phyloP scores from a whole-genome alignment of 2,329 filamentous ascomycete species.

The Pseudogymnoascus sp. region DNA sequence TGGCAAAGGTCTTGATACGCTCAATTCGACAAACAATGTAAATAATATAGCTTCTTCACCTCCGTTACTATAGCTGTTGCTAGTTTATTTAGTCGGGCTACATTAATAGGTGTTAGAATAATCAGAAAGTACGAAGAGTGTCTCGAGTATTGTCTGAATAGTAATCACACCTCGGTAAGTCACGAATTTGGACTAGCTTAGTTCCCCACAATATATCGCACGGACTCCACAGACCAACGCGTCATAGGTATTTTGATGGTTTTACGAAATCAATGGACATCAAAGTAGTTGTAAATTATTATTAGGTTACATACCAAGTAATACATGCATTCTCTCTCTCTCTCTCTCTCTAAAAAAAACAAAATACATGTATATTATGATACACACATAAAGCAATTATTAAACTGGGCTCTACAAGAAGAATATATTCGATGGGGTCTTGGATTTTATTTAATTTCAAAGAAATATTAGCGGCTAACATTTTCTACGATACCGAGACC shows the following conservation, averaged over 20 bases:
- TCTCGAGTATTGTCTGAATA: not conserved
- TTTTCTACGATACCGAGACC: not conserved
- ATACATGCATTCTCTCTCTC: not conserved
- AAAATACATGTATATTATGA: not conserved
- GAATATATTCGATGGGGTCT: not conserved
- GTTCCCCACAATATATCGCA: not conserved
- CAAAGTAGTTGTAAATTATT: not conserved
- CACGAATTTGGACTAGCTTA: not conserved
- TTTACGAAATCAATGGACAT: not conserved
- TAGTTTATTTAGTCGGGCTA: not conserved
- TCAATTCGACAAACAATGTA: not conserved
- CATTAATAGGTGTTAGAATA: not conserved
- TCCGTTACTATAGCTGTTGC: not conserved
- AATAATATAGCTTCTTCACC: not conserved
- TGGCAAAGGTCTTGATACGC: too few species aligned
- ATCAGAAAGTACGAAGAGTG: not conserved
- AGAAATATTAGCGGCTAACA: not conserved
- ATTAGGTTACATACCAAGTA: not conserved
- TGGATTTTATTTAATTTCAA: not conserved
- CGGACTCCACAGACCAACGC: not conserved
- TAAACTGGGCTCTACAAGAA: not conserved
- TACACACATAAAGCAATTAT: not conserved
- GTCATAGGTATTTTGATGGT: not conserved
- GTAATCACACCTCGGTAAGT: constrained; percentile 5
- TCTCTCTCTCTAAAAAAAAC: not conserved